These are phyloP conservation scores for Apophysomyces ossiformis DNA, from an alignment of 371 early-diverging fungal species.

Conservation along the genomic window DNA sequence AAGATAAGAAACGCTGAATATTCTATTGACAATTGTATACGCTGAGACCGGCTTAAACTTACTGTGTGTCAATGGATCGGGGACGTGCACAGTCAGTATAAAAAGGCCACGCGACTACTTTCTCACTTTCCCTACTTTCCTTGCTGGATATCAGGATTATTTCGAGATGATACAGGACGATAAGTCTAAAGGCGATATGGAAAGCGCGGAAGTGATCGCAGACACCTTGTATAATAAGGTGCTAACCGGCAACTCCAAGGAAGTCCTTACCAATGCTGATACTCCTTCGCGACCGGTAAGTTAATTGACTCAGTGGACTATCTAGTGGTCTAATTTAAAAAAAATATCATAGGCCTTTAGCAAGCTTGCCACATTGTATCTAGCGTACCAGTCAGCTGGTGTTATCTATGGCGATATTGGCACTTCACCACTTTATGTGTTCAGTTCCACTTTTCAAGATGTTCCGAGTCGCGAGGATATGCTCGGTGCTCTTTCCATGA, in stretches of 20 bases:
- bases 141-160: too few species aligned
- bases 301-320: background rate
- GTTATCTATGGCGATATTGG: slow-evolving; percentile 62
- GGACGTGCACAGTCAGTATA: too few species aligned
- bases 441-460: slow-evolving; percentile 46
- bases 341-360: slow-evolving; percentile 17
- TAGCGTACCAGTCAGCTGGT: slow-evolving; percentile 35
- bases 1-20: too few species aligned
- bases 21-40: too few species aligned
- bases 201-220: slow-evolving; percentile 10
- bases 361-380: slow-evolving; percentile 17
- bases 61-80: too few species aligned
- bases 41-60: too few species aligned
- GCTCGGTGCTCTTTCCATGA: slow-evolving; percentile 52
- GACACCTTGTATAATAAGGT: slow-evolving; percentile 23
- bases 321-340: background rate
- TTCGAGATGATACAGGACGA: slow-evolving; percentile 3
- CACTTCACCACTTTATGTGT: slow-evolving; percentile 59
- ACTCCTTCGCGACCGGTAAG: slow-evolving; percentile 22
- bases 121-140: too few species aligned
- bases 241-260: slow-evolving; percentile 22
- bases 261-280: slow-evolving; percentile 23
- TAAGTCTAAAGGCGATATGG: slow-evolving; percentile 19
- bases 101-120: too few species aligned
- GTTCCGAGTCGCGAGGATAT: slow-evolving; percentile 27